Evolutionary conservation across 768 basidiomycete species (phyloP).

Genomic region (Lactarius vividus): DNA sequence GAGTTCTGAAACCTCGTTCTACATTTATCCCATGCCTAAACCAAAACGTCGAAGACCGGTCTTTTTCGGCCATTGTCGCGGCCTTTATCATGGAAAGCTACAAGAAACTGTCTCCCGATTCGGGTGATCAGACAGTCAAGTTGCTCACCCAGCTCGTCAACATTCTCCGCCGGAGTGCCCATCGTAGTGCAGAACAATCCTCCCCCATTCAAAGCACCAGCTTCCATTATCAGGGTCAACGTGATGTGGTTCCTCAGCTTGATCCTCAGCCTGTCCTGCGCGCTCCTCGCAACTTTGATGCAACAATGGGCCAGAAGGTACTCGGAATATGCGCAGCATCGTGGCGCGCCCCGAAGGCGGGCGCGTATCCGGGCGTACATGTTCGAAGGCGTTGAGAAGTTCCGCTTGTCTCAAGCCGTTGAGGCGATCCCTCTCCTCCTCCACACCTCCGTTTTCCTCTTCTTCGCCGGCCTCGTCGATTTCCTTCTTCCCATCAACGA

Average conservation of each 20-base stretch:
- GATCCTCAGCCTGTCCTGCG: background rate
- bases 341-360: background rate
- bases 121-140: background rate
- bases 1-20: background rate
- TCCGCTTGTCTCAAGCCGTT: background rate
- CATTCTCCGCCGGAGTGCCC: background rate
- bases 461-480: background rate
- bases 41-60: background rate
- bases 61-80: background rate
- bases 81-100: background rate
- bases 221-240: background rate
- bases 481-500: background rate
- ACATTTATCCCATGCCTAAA: background rate
- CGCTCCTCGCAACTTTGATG: background rate
- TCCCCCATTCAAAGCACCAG: background rate
- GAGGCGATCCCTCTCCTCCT: background rate
- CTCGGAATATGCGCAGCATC: background rate
- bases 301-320: background rate
- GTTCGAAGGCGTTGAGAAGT: background rate
- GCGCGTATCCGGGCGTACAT: background rate
- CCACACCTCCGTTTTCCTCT: background rate
- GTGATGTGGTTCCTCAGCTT: background rate
- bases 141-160: background rate
- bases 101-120: background rate
- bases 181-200: background rate